Evolutionary conservation across 2,329 filamentous ascomycete species (phyloP).

Genomic region (Arthrobotrys pseudoclavata): DNA sequence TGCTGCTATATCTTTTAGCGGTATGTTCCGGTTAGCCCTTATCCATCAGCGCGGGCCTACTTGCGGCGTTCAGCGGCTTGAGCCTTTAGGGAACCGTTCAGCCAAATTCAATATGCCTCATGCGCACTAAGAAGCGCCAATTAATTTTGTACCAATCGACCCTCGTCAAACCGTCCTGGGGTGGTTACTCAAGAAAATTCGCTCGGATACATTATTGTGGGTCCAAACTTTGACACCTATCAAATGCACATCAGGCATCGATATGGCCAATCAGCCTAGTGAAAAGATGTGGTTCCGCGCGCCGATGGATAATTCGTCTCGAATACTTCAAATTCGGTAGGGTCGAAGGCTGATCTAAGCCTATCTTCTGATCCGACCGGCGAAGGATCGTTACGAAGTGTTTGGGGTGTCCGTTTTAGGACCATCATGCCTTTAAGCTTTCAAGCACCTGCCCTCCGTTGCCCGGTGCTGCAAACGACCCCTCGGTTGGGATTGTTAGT

Average conservation of each 20-base stretch:
- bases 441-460: constrained; percentile 23
- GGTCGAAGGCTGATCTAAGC: constrained; percentile 42
- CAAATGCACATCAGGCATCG: constrained; percentile 57
- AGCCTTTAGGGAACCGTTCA: constrained; percentile 33
- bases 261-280: constrained; percentile 41
- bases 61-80: constrained; percentile 57
- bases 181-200: constrained; percentile 47
- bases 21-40: constrained; percentile 44
- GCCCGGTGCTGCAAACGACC: constrained; percentile 26
- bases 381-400: constrained; percentile 46
- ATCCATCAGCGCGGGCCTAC: constrained; percentile 23
- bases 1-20: constrained; percentile 30
- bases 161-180: constrained; percentile 51
- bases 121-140: constrained; percentile 50
- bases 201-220: constrained; percentile 49
- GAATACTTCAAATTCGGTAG: constrained; percentile 36
- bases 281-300: constrained; percentile 42
- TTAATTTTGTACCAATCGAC: constrained; percentile 48
- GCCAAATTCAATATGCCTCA: constrained; percentile 57
- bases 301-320: constrained; percentile 57
- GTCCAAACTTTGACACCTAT: constrained; percentile 59
- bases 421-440: constrained; percentile 23
- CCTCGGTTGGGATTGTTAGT: constrained; percentile 36
- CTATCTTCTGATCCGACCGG: constrained; percentile 49
- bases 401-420: constrained; percentile 34